Base-by-base conservation (phyloP, 2,329 filamentous ascomycete genomes). In the Beauveria scarabaeidicola region DNA sequence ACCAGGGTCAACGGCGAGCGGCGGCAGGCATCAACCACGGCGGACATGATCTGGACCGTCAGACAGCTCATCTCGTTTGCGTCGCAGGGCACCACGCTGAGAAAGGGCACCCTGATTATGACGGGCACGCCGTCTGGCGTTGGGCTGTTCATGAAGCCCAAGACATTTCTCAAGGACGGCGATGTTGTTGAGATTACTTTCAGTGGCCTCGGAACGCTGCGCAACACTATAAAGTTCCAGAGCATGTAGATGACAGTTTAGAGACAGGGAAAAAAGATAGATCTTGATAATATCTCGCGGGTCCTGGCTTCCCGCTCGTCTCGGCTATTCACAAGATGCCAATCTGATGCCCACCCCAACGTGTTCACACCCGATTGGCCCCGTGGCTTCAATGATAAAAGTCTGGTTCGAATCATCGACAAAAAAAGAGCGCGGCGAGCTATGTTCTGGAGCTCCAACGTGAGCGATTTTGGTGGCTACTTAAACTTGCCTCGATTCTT, bases 41-140 rank as follows among this genome's bases (percentile, higher is more conserved):
- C 75, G 48, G 78, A 80, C 66, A 75, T 80, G 75, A 76, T 80
- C n/a, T 79, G 71, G 63, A 68, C 60, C 0, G 67, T 77, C 3
- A 69, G 66, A 3, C 65, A 75, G 66, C 71, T 80, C 11, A 66
- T 80, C 15, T 72, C 70, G 61, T 74, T 76, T 66, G 67, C 80
- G 17, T 47, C 40, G 21, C 40, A 41, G 58, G 63, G 62, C 10
- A 63, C 75, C 5, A 81, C 78, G 25, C 62, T 81, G 52, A 72
- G 72, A 54, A 72, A 70, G 2, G 76, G 75, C 6, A 81, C 78
- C 3, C 72, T 73, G 2, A 73, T 81, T 44, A 75, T 81, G 73
- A 81, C 78, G 4, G 79, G 79, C 2, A 81, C 78, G 2, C 77
- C 78, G 1, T 66, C 66, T 1, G 74, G 74, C 0, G 72, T 76